Conservation (phyloP, 139 green algal genomes). For the Picocystis salinarum region DNA sequence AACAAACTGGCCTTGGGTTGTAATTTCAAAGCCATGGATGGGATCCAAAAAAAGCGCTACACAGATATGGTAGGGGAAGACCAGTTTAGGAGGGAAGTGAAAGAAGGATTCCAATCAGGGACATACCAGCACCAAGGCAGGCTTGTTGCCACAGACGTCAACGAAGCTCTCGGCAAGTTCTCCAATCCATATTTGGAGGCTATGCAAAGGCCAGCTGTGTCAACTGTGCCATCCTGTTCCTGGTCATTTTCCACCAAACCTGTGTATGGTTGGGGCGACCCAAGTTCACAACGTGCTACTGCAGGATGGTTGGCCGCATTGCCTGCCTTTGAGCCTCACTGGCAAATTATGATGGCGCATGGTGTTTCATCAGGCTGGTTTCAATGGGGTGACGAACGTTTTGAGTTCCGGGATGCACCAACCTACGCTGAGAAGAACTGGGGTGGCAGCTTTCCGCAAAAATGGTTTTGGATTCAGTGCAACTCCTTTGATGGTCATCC, state of each 20-base stretch:
- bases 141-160: constrained; percentile 9
- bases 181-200: constrained; percentile 22
- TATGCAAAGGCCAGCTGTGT: constrained; percentile 20
- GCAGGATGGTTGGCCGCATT: constrained; percentile 81
- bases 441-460: constrained; percentile 78
- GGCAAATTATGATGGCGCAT: constrained; percentile 37
- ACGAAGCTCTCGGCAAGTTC: background rate
- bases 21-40: constrained; percentile 19
- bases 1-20: constrained; percentile 41
- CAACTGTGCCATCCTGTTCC: constrained; percentile 21
- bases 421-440: constrained; percentile 85
- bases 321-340: constrained; percentile 92
- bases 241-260: constrained; percentile 50
- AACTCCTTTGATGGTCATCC: constrained; percentile 63
- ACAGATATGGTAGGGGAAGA: constrained; percentile 17
- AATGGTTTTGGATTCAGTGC: constrained; percentile 88
- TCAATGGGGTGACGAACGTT: constrained; percentile 58
- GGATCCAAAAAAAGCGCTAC: background rate
- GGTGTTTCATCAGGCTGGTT: constrained; percentile 54
- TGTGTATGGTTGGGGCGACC: constrained; percentile 57
- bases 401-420: constrained; percentile 28
- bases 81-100: constrained; percentile 30
- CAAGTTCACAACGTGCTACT: constrained; percentile 40
- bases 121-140: constrained; percentile 42
- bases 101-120: constrained; percentile 52